phyloP scores from a whole-genome alignment of 345 rosid species.

The Clarkia xantiana region DNA sequence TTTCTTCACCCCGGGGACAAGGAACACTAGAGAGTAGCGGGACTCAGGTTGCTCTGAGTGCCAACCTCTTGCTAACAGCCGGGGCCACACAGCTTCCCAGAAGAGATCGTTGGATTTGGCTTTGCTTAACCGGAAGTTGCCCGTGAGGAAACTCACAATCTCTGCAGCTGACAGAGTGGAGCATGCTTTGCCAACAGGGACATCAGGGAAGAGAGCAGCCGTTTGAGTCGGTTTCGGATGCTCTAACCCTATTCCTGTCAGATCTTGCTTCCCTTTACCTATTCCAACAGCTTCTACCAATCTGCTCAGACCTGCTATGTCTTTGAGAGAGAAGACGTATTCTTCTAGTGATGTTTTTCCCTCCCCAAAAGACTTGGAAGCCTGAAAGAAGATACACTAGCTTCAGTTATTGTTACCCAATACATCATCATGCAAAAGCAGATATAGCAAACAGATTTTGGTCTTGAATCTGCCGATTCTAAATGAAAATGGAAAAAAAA shows the following conservation, averaged over 20 bases:
- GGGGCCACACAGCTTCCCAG: slow-evolving; percentile 98
- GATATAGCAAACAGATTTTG: too few relatives aligned
- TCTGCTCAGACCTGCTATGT: slow-evolving; percentile 22
- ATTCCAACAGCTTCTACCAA: slow-evolving; percentile 37
- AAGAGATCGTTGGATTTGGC: slow-evolving; percentile 64
- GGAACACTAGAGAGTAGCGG: slow-evolving; percentile 54
- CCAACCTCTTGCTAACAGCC: slow-evolving; percentile 81
- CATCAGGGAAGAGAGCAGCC: slow-evolving; percentile 25
- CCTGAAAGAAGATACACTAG: slow-evolving; percentile 14
- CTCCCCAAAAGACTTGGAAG: slow-evolving; percentile 26
- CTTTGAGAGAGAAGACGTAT: slow-evolving; percentile 50
- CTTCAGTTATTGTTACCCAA: too few relatives aligned
- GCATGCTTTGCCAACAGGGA: slow-evolving; percentile 51
- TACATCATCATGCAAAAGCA: too few relatives aligned
- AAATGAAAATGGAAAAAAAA: too few relatives aligned
- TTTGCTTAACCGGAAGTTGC: slow-evolving; percentile 65
- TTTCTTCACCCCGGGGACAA: slow-evolving; percentile 52
- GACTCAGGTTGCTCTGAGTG: slow-evolving; percentile 68
- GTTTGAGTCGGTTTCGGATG: slow-evolving; percentile 33
- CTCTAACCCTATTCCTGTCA: slow-evolving; percentile 40
- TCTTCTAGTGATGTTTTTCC: slow-evolving; percentile 41
- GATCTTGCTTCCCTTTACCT: slow-evolving; percentile 52
- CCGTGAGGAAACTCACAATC: slow-evolving; percentile 48
- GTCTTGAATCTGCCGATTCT: too few relatives aligned
- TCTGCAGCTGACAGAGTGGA: slow-evolving; percentile 38